phyloP scores from a whole-genome alignment of 768 basidiomycete genomes.

The Mycena haematopus region DNA sequence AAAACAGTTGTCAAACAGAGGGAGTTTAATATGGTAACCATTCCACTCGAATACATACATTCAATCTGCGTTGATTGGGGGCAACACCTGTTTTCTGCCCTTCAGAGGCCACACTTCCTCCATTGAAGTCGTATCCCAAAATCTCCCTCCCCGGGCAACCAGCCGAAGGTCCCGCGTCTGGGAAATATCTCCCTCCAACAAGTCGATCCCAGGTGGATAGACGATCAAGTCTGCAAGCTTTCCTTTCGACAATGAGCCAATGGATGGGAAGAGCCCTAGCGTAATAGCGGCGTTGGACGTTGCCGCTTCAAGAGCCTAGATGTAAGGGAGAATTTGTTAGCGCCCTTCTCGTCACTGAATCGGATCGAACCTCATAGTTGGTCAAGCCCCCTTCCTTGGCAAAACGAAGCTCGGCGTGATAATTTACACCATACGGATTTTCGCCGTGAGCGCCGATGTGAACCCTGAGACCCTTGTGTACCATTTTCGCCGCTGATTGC shows the following conservation, averaged over 20 bases:
- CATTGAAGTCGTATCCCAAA: conserved; percentile 74
- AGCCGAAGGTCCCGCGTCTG: conserved; percentile 57
- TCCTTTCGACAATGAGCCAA: conserved; percentile 67
- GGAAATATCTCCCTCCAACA: conserved; percentile 58
- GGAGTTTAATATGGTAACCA: background rate
- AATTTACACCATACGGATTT: conserved; percentile 74
- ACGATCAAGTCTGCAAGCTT: conserved; percentile 78
- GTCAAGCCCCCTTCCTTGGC: conserved; percentile 66
- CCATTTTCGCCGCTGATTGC: conserved; percentile 70
- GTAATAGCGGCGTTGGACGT: conserved; percentile 70
- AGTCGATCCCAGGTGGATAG: conserved; percentile 65
- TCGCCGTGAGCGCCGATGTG: conserved; percentile 82
- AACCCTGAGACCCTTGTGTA: conserved; percentile 61
- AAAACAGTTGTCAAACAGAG: background rate
- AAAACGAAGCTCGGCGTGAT: conserved; percentile 78
- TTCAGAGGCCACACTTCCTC: conserved; percentile 67
- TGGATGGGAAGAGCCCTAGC: conserved; percentile 63
- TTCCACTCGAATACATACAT: background rate
- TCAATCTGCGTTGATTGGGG: conserved; percentile 61
- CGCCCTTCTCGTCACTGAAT: background rate
- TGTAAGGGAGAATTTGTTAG: background rate
- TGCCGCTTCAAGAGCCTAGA: conserved; percentile 70
- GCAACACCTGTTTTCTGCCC: conserved; percentile 58
- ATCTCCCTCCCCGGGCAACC: conserved; percentile 70
- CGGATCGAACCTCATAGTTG: conserved; percentile 65